Conservation (phyloP, 495 filamentous ascomycete species). For the Talaromyces trachyspermus region DNA sequence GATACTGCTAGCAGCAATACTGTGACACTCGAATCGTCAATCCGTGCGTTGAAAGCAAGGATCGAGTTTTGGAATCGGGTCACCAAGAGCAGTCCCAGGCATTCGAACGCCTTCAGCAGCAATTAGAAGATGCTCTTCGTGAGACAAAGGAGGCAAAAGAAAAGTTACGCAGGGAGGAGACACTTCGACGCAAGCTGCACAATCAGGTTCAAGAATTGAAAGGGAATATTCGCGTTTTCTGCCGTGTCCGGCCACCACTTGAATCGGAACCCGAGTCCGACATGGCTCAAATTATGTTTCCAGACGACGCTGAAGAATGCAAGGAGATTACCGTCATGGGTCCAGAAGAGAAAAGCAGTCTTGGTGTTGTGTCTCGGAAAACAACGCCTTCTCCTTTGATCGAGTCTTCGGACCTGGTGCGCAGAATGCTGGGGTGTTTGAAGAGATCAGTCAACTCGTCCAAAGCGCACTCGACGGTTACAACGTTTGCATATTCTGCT, state of each 20-base stretch:
- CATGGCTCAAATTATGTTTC: slow-evolving; percentile 65
- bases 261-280: slow-evolving; percentile 46
- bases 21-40: slow-evolving; percentile 62
- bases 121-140: slow-evolving; percentile 67
- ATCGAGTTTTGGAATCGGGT: slow-evolving; percentile 84
- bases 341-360: slow-evolving; percentile 72
- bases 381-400: slow-evolving; percentile 83
- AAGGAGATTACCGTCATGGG: slow-evolving; percentile 82
- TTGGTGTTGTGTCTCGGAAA: slow-evolving; percentile 71
- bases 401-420: slow-evolving; percentile 76
- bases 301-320: slow-evolving; percentile 66
- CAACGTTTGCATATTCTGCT: slow-evolving; percentile 99
- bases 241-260: slow-evolving; percentile 82
- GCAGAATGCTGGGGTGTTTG: slow-evolving; percentile 83
- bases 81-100: slow-evolving; percentile 76
- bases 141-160: slow-evolving; percentile 63
- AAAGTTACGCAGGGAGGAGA: slow-evolving; percentile 87
- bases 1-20: slow-evolving; percentile 55
- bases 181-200: slow-evolving; percentile 82
- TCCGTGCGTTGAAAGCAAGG: slow-evolving; percentile 64
- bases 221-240: slow-evolving; percentile 98
- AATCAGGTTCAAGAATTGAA: slow-evolving; percentile 99
- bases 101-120: slow-evolving; percentile 66
- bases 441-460: slow-evolving; percentile 94
- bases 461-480: slow-evolving; percentile 95